Base-by-base conservation (phyloP, 2,329 filamentous ascomycete genomes). In the Macrophomina tecta region DNA sequence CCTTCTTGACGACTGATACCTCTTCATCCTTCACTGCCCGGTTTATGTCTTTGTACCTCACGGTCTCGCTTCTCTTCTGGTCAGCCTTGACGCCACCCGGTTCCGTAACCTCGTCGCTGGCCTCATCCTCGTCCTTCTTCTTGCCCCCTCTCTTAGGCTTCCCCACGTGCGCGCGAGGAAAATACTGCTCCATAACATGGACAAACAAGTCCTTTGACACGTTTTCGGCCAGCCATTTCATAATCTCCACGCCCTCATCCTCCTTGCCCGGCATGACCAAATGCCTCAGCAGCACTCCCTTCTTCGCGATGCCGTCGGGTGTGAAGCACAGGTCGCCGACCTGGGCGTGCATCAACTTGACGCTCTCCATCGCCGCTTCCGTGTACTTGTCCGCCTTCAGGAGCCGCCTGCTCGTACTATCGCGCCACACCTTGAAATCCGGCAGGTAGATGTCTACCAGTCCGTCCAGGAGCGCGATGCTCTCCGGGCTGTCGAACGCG, bases 121-220 rank as follows among this genome's bases (percentile, higher is more conserved):
- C 68, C 11, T 69, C 72, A 2, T 69, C 58, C 11, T 32, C 38
- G 8, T 70, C 67, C 32, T 61, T 69, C 8, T 69, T 72, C 12
- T n/a, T 52, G 23, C 46, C 60, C 5, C 52, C 58, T 11, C 65
- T 23, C 67, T 72, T 66, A 82, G 80, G 71, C 80, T 93, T 94
- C 3, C 92, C 92, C 0, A 96, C 92, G 76, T 96, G 89, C 0
- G 91, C 92, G 69, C 91, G 87, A 0, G 92, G 92, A 69, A 88
- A 89, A 74, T 95, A 95, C 78, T 96, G 92, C 78, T 96, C 92
- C 92, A 95, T 95, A 70, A 96, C 89, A 75, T 96, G 90, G 68
- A 95, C 86, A 77, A 94, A 94, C 51, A 91, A 83, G 76, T 95
- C 91, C 65, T 82, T 84, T 3, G 90, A 92, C 2, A 96, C 84